phyloP scores from a whole-genome alignment of 2,329 filamentous ascomycete species.

The Lasiodiplodia theobromae region DNA sequence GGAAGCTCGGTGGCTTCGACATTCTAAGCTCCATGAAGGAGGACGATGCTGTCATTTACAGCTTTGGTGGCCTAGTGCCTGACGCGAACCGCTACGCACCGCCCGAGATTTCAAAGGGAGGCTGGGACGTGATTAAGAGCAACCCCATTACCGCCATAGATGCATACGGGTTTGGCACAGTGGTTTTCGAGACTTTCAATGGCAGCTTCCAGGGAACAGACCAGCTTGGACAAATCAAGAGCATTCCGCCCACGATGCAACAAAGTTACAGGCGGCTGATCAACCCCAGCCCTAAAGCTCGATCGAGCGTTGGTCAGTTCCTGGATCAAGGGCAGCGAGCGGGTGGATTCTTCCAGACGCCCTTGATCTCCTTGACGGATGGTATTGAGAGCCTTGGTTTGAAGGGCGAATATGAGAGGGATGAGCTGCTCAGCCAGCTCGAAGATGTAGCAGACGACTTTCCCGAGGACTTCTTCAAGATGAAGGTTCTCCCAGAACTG shows the following conservation, averaged over 20 bases:
- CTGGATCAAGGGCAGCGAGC: constrained; percentile 84
- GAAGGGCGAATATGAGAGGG: constrained; percentile 83
- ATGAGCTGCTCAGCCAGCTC: constrained; percentile 71
- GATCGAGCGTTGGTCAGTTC: constrained; percentile 84
- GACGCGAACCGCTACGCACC: constrained; percentile 85
- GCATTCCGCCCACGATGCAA: constrained; percentile 86
- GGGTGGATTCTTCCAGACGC: constrained; percentile 90
- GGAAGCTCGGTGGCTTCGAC: constrained; percentile 95
- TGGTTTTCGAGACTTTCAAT: constrained; percentile 93
- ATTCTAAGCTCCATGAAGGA: constrained; percentile 94
- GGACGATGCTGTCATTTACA: constrained; percentile 92
- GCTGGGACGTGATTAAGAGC: constrained; percentile 92
- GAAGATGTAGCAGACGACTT: constrained; percentile 91
- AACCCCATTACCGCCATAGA: constrained; percentile 83
- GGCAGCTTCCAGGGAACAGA: constrained; percentile 78
- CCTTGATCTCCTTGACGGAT: constrained; percentile 89
- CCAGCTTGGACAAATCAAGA: constrained; percentile 84
- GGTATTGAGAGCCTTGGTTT: constrained; percentile 92
- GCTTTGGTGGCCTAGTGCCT: constrained; percentile 84
- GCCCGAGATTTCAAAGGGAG: constrained; percentile 82
- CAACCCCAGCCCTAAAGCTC: constrained; percentile 86
- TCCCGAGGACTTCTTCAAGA: constrained; percentile 96
- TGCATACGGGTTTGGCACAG: constrained; percentile 81
- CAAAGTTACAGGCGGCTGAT: constrained; percentile 88
- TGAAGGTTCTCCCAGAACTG: constrained; percentile 93